Evolutionary conservation across 1,284 basidiomycete genomes (phyloP), one percentile per base, ranked within the genome.

Genomic region (Pascua sp.): DNA sequence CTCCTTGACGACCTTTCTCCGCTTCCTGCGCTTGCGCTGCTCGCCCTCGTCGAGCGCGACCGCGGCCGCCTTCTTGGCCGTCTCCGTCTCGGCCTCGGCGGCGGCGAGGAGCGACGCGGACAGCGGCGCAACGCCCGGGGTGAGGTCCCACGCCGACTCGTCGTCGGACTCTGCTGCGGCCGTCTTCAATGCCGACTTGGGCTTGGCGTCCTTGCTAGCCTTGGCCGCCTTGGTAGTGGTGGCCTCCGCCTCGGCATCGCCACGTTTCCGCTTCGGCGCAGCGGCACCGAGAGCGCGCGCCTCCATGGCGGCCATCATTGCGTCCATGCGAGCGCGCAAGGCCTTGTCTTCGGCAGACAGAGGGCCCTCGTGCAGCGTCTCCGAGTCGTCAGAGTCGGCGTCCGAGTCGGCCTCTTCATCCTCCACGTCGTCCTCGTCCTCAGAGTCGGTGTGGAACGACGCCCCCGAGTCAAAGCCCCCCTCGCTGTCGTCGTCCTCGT

Each of bases 381-480:
- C 69, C 63, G 16, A 63, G 52, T 41, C 73, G 73, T 44, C 71
- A 59, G n/a, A 71, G 67, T 51, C 67, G 62, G 12, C 71, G 16
- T 15, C 53, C 17, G 48, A 41, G 37, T 57, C 62, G 12, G 50
- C 53, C 36, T 56, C 73, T 56, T 57, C 70, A 62, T 44, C 67
- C 57, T 54, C 63, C 44, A 37, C 53, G 9, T 49, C 53, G 1
- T 49, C 50, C 5, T 57, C 50, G 2, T 47, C n/a, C 24, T 50
- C 49, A 2, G 42, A 49, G 8, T 32, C 58, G 3, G 54, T 49
- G 72, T 39, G 69, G 63, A 17, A 73, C 67, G 42, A 62, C 64
- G 17, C 1, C 17, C 65, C 24, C 24, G 24, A 32, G n/a, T 47
- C 48, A 10, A 51, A 54, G 65, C 53, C 71, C 67, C 42, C 69